These are phyloP conservation scores for Ammopiptanthus mongolicus DNA, from an alignment of 306 rosid genomes.

Conservation along the genomic window DNA sequence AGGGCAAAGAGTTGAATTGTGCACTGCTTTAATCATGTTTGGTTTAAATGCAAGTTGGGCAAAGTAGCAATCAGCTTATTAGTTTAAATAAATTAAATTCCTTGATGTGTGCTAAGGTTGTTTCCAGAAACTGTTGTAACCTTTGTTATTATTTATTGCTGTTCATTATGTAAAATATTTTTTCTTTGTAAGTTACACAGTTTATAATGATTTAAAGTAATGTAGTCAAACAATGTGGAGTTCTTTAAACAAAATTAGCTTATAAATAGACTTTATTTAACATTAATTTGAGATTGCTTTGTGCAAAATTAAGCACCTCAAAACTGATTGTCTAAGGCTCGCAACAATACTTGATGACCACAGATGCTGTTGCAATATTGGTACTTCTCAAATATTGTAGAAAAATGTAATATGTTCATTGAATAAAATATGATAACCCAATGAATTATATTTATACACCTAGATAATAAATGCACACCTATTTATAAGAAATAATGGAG, in stretches of 20 bases:
- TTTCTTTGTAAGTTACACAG: not conserved
- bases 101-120: constrained; percentile 4
- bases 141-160: not conserved
- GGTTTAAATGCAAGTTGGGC: not conserved
- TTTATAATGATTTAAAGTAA: not conserved
- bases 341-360: constrained; percentile 1
- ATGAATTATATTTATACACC: no score
- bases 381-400: no score
- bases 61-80: not conserved
- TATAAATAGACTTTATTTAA: not conserved
- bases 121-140: not conserved
- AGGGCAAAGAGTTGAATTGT: not conserved
- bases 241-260: not conserved
- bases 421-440: no score
- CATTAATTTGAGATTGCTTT: constrained; percentile 2
- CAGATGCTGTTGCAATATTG: not conserved
- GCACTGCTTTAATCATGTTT: not conserved
- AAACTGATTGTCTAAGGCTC: constrained; percentile 11
- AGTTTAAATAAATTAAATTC: not conserved
- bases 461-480: no score
- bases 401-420: no score
- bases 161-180: not conserved
- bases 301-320: not conserved
- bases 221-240: not conserved
- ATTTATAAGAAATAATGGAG: no score